phyloP scores from a whole-genome alignment of 2,329 filamentous ascomycete species.

The Aspergillus melleus region DNA sequence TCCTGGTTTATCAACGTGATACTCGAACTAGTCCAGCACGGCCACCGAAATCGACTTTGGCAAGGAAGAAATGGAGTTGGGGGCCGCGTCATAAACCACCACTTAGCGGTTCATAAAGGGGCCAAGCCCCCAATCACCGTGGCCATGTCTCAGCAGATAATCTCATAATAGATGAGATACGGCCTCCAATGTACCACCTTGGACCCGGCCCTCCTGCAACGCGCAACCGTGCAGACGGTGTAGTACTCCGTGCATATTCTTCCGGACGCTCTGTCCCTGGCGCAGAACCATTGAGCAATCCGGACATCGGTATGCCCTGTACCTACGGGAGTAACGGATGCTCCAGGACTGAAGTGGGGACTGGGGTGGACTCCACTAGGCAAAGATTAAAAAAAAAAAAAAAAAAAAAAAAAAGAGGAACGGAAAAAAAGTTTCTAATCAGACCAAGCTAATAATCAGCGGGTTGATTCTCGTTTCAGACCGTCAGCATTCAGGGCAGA shows the following conservation, averaged over 20 bases:
- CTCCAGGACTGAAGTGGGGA: neutral
- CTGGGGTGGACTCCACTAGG: neutral
- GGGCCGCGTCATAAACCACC: neutral
- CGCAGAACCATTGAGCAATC: neutral
- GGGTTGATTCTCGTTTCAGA: neutral
- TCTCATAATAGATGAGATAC: neutral
- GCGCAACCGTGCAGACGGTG: too few species aligned
- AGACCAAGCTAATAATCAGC: neutral
- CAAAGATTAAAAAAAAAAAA: neutral
- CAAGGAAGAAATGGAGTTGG: neutral
- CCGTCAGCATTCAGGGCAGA: neutral
- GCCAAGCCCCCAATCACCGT: neutral
- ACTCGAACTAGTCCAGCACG: too few species aligned
- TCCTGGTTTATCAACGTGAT: too few species aligned
- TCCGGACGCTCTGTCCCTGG: neutral
- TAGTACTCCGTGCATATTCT: too few species aligned
- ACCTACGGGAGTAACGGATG: neutral
- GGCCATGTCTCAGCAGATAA: neutral
- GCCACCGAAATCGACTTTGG: neutral
- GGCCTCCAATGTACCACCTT: too few species aligned
- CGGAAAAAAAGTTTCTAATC: neutral
- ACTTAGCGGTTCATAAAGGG: neutral
- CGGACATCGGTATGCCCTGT: neutral
- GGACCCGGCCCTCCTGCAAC: too few species aligned
- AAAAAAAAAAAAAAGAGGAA: neutral